Evolutionary conservation across 306 rosid genomes (phyloP), one percentile per base, ranked within the genome.

Genomic region (Trifolium pratense): DNA sequence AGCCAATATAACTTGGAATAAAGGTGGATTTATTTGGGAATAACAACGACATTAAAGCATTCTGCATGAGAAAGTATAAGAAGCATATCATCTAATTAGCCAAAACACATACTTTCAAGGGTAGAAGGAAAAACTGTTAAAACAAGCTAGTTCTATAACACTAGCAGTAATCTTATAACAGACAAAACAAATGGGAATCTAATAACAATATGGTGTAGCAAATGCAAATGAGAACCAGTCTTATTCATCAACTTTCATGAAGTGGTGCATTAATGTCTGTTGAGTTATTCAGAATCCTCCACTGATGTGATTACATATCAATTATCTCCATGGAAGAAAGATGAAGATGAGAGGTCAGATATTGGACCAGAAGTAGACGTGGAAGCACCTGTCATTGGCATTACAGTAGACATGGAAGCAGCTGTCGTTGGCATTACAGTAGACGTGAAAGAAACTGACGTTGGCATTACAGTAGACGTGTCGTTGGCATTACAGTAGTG

Each of bases 261-360:
- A 90, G 80, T 23, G 91, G 76, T 74, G 83, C 86, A 55, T 88
- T 90, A 56, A 86, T 84, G 84, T 90, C 97, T 20, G 91, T 69
- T 21, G 87, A 79, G 78, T 84, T 87, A n/a, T 63, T 84, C 74
- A 7, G 81, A 66, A 76, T 92, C 95, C 0, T 71, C 21, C 40
- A 6, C 18, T 26, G 11, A 68, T 1, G 85, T 87, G 72, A 72
- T 6, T 1, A 89, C 70, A 12, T 92, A 71, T 90, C 91, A 88
- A 75, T 60, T 86, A 13, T 92, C 88, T 11, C 86, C 86, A 0
- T 80, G 89, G 78, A 86, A 82, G 58, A 89, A 77, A 26, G 88
- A 40, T 40, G 45, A 40, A 40, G 45, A 40, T 40, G 45, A 1
- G 14, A 11, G 13, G 5, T 42, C 13, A 2, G 5, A 15, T 11